phyloP scores from a whole-genome alignment of 2,329 filamentous ascomycete genomes.

The Hawksworthiomyces lignivorus region DNA sequence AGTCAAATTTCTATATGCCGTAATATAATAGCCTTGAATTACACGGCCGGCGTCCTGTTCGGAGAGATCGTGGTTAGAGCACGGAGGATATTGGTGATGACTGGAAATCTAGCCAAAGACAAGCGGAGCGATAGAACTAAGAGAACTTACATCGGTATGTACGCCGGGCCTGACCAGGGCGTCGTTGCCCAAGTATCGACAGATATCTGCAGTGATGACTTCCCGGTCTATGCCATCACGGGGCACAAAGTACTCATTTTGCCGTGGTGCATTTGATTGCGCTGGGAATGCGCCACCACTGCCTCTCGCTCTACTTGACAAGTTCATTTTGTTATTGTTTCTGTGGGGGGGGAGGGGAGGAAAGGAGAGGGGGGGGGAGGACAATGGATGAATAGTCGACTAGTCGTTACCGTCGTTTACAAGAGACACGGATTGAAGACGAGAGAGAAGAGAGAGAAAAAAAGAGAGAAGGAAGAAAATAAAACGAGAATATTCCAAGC shows the following conservation, averaged over 20 bases:
- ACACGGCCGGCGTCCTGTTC: slow-evolving; percentile 48
- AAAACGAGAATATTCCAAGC: slow-evolving; percentile 12
- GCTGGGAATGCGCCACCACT: neutral
- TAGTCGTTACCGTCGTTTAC: no score
- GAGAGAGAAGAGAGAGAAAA: neutral
- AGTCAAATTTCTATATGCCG: slow-evolving; percentile 70
- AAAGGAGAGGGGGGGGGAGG: neutral
- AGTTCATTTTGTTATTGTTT: neutral
- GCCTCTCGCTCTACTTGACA: slow-evolving; percentile 1
- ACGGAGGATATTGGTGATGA: neutral
- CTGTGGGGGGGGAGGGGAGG: neutral
- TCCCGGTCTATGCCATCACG: slow-evolving; percentile 76
- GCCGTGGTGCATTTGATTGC: slow-evolving; percentile 28
- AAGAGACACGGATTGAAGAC: no score
- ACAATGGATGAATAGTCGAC: neutral
- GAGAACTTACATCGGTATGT: slow-evolving; percentile 55
- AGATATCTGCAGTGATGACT: slow-evolving; percentile 78
- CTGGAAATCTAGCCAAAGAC: no score
- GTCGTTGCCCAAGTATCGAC: slow-evolving; percentile 76
- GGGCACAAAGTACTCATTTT: slow-evolving; percentile 75
- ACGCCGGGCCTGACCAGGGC: slow-evolving; percentile 68
- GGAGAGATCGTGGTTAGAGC: slow-evolving; percentile 4
- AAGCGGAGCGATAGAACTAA: no score
- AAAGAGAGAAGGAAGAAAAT: slow-evolving; percentile 3
- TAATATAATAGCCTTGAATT: slow-evolving; percentile 68